These are phyloP conservation scores for Amaranthus cruentus DNA, from an alignment of 148 eudicot genomes.

Conservation along the genomic window DNA sequence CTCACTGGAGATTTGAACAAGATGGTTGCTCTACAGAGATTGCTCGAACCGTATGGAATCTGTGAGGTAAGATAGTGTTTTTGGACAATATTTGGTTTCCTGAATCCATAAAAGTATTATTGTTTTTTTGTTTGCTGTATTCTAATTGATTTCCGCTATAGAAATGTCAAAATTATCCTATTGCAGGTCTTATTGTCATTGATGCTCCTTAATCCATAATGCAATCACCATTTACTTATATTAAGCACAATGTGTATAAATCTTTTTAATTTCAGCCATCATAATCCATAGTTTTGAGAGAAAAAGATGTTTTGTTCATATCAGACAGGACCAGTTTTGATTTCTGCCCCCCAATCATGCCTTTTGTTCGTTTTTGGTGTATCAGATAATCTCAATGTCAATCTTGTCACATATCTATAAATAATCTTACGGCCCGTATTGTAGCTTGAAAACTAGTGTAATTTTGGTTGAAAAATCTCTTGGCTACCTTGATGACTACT, in stretches of 20 bases:
- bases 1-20: slow-evolving; percentile 76
- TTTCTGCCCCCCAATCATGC: no score
- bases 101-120: not conserved
- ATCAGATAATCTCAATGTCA: no score
- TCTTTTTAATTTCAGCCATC: not conserved
- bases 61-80: slow-evolving; percentile 69
- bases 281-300: not conserved
- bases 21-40: slow-evolving; percentile 87
- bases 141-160: not conserved
- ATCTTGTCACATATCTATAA: no score
- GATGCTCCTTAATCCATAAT: not conserved
- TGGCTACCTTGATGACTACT: no score
- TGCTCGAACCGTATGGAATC: slow-evolving; percentile 85
- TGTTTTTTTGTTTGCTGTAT: not conserved
- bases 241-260: not conserved
- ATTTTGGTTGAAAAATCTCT: no score
- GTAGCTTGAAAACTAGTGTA: no score
- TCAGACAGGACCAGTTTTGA: no score
- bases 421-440: no score
- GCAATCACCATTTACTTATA: not conserved
- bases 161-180: not conserved
- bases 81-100: not conserved
- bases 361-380: no score
- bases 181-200: no score
- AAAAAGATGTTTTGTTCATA: no score